A percentile compares a stretch with the other conserved stretches of the same genome.
Conservation (phyloP, 441 rosid genomes). For the Arabidopsis lyrata region DNA sequence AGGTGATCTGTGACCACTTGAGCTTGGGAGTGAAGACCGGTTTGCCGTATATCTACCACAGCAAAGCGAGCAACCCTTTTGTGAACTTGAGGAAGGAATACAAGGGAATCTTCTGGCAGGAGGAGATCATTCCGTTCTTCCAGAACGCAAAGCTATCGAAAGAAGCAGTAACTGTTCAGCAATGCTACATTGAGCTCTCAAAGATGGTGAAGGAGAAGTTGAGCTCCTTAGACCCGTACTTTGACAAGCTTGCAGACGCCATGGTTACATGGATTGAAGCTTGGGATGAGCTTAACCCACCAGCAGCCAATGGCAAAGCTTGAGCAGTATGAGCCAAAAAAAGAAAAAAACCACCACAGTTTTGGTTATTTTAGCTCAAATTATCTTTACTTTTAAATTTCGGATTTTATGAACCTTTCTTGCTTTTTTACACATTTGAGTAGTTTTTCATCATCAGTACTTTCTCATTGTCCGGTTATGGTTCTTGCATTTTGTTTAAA, state of each 20-base stretch:
- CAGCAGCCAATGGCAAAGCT: not conserved
- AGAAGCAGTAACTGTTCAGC: slow-evolving; percentile 85
- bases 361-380: slow-evolving; percentile 42
- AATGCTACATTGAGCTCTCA: slow-evolving; percentile 85
- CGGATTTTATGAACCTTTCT: slow-evolving; percentile 25
- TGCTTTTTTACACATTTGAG: slow-evolving; percentile 35
- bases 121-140: slow-evolving; percentile 98
- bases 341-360: slow-evolving; percentile 13
- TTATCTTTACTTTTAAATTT: slow-evolving; percentile 16
- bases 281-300: slow-evolving; percentile 92
- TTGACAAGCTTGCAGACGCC: slow-evolving; percentile 92
- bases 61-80: slow-evolving; percentile 97
- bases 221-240: slow-evolving; percentile 78
- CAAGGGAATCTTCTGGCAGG: slow-evolving; percentile 98
- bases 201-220: slow-evolving; percentile 91
- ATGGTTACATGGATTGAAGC: slow-evolving; percentile 93
- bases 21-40: slow-evolving; percentile 94
- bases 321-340: slow-evolving; percentile 21
- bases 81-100: slow-evolving; percentile 93
- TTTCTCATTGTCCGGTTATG: slow-evolving; percentile 13
- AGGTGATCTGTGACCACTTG: slow-evolving; percentile 96
- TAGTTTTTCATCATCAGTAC: slow-evolving; percentile 33
- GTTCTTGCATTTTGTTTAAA: slow-evolving; percentile 3
- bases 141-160: slow-evolving; percentile 73
- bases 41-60: slow-evolving; percentile 91